phyloP scores from a whole-genome alignment of 2,329 filamentous ascomycete genomes.

The Apiospora malaysiana region DNA sequence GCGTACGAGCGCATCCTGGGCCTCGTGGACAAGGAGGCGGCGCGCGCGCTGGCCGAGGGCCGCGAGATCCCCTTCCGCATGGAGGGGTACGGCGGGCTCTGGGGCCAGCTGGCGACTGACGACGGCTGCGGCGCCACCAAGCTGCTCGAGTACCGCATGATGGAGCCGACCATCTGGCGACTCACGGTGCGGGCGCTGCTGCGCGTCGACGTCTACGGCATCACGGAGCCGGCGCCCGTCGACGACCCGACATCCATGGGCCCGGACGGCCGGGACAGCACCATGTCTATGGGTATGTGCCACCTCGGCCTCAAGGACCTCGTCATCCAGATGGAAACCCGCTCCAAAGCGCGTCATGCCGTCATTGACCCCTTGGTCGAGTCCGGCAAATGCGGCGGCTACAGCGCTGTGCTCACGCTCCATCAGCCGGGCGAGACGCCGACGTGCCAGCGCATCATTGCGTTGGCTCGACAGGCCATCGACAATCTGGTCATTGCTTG shows the following conservation, averaged over 20 bases:
- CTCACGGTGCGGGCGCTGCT: slow-evolving; percentile 59
- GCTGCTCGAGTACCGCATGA: slow-evolving; percentile 48
- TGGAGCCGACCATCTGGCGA: slow-evolving; percentile 62
- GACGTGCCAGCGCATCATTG: slow-evolving; percentile 58
- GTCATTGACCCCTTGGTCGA: slow-evolving; percentile 53
- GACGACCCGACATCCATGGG: slow-evolving; percentile 19
- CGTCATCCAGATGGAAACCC: slow-evolving; percentile 57
- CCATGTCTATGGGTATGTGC: slow-evolving; percentile 32
- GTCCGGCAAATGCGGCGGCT: slow-evolving; percentile 38
- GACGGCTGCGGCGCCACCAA: slow-evolving; percentile 36
- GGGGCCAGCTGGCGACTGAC: slow-evolving; percentile 41
- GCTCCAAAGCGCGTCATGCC: slow-evolving; percentile 54
- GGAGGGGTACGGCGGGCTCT: slow-evolving; percentile 54
- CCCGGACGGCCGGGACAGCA: not conserved
- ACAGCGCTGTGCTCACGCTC: slow-evolving; percentile 33
- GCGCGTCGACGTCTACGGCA: slow-evolving; percentile 63
- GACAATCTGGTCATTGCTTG: slow-evolving; percentile 61
- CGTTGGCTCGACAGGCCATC: slow-evolving; percentile 59
- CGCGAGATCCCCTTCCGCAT: slow-evolving; percentile 53
- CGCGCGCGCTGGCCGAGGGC: slow-evolving; percentile 48
- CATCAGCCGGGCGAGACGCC: slow-evolving; percentile 43
- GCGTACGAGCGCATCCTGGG: slow-evolving; percentile 61
- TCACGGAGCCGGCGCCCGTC: slow-evolving; percentile 30
- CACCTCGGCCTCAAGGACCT: slow-evolving; percentile 62
- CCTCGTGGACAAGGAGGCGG: slow-evolving; percentile 59